Evolutionary conservation across 2,329 filamentous ascomycete species (phyloP).

Genomic region (Ophiostoma fasciatum): DNA sequence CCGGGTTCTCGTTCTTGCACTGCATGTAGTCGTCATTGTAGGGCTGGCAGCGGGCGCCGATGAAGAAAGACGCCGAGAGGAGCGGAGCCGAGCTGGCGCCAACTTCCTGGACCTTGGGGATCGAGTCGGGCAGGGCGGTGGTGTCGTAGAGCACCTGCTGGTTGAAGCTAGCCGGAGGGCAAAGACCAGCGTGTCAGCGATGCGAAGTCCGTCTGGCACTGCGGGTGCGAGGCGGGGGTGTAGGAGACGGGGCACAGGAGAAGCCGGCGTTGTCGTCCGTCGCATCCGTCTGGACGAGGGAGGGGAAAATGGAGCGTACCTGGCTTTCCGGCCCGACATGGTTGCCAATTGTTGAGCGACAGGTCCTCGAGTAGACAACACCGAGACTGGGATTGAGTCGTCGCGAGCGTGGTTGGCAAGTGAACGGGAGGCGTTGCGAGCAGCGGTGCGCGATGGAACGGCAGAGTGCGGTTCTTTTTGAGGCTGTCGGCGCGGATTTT

Average conservation of each 20-base stretch:
- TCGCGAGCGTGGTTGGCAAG: no score
- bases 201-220: no score
- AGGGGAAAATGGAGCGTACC: no score
- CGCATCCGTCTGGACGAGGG: not conserved
- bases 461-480: conserved; percentile 9
- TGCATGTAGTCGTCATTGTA: conserved; percentile 99
- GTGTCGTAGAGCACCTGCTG: conserved; percentile 89
- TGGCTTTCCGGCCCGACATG: conserved; percentile 46
- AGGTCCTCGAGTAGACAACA: no score
- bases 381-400: no score
- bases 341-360: no score
- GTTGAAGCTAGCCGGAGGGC: conserved; percentile 56
- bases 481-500: conserved; percentile 11
- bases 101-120: conserved; percentile 87
- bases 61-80: conserved; percentile 87
- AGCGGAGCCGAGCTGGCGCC: conserved; percentile 87
- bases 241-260: no score
- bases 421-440: no score
- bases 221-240: no score
- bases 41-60: conserved; percentile 81
- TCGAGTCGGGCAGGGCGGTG: conserved; percentile 80
- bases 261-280: not conserved
- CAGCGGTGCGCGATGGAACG: not conserved
- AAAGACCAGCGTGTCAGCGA: not conserved
- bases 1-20: conserved; percentile 91